Evolutionary conservation across 2,329 filamentous ascomycete species (phyloP).

Genomic region (Aspergillus ochraceoroseus): DNA sequence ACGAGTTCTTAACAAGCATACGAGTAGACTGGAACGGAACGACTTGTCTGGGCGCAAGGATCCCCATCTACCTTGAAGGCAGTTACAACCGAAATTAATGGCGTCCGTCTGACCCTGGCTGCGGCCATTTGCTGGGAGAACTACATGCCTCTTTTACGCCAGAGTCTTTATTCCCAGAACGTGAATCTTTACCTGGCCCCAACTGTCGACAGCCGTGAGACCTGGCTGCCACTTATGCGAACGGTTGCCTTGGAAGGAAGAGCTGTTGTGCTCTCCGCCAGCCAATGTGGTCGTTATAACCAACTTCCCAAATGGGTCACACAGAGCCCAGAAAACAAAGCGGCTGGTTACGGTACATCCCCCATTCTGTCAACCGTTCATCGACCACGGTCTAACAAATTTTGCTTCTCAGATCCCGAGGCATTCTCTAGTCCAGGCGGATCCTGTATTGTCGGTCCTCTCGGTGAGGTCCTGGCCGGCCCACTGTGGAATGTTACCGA

Average conservation of each 20-base stretch:
- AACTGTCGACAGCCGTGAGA: constrained; percentile 76
- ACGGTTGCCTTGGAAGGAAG: constrained; percentile 77
- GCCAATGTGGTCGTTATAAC: constrained; percentile 67
- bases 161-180: constrained; percentile 81
- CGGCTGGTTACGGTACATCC: constrained; percentile 5
- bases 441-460: constrained; percentile 72
- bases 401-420: constrained; percentile 6
- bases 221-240: constrained; percentile 77
- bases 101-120: constrained; percentile 72
- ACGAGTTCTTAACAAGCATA: too few relatives aligned
- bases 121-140: constrained; percentile 96
- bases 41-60: constrained; percentile 85
- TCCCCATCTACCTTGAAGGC: constrained; percentile 72
- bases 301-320: constrained; percentile 57
- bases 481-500: constrained; percentile 69
- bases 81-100: constrained; percentile 72
- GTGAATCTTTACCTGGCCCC: constrained; percentile 88
- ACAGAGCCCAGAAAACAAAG: constrained; percentile 13
- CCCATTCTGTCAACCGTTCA: too few relatives aligned
- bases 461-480: constrained; percentile 72
- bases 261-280: constrained; percentile 78
- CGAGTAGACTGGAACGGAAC: constrained; percentile 66
- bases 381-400: too few relatives aligned
- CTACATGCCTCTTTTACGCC: constrained; percentile 85
- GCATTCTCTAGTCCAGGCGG: constrained; percentile 67